Conservation (phyloP, 192 early-diverging fungal genomes). For the Coemansia sp. region DNA sequence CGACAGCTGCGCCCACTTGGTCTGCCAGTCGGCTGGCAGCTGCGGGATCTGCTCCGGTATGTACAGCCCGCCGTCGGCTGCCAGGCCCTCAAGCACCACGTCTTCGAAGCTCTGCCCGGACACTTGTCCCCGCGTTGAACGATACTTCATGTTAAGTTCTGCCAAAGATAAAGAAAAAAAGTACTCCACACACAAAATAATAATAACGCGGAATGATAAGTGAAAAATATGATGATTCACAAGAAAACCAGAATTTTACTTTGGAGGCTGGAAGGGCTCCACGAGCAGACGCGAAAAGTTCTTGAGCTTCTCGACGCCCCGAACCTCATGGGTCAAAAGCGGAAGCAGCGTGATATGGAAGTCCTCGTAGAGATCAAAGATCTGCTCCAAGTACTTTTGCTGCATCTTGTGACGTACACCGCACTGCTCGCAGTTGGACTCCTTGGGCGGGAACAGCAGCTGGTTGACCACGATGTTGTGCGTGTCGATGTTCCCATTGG, state of each 20-base stretch:
- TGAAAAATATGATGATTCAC: slow-evolving; percentile 4
- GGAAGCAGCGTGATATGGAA: slow-evolving; percentile 96
- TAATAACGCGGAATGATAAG: background rate
- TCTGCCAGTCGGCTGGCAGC: slow-evolving; percentile 68
- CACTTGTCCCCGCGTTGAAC: slow-evolving; percentile 81
- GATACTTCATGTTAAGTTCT: slow-evolving; percentile 72
- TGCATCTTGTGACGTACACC: slow-evolving; percentile 96
- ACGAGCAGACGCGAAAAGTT: slow-evolving; percentile 90
- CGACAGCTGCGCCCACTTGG: slow-evolving; percentile 66
- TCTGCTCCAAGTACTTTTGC: slow-evolving; percentile 97
- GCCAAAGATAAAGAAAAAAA: background rate
- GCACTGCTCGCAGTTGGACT: slow-evolving; percentile 85
- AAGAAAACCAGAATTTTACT: slow-evolving; percentile 13
- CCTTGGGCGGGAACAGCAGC: slow-evolving; percentile 88
- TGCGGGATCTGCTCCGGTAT: slow-evolving; percentile 82
- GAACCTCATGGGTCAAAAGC: slow-evolving; percentile 92
- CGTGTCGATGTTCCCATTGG: slow-evolving; percentile 94
- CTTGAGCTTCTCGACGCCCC: slow-evolving; percentile 90
- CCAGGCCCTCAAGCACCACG: slow-evolving; percentile 87
- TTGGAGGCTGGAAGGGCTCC: slow-evolving; percentile 64
- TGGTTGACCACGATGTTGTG: slow-evolving; percentile 99
- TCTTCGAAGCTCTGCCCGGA: slow-evolving; percentile 77
- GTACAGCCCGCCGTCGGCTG: slow-evolving; percentile 92
- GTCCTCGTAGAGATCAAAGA: slow-evolving; percentile 98
- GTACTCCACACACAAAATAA: no score